These are phyloP conservation scores for Pestalotiopsis sp. DNA, from an alignment of 2,329 filamentous ascomycete species.

Conservation along the genomic window DNA sequence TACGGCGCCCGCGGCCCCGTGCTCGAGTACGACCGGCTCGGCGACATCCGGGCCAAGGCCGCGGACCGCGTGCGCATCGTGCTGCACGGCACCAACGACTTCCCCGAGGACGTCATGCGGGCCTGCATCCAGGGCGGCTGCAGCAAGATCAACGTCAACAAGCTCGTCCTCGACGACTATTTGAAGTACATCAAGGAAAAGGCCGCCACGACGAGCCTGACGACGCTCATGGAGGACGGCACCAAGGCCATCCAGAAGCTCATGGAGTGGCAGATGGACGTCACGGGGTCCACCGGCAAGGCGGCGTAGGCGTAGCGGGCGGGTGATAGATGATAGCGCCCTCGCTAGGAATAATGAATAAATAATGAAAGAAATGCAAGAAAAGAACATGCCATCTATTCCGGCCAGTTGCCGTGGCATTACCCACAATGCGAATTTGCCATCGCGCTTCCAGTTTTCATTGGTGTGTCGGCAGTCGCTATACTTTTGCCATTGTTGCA, in stretches of 20 bases:
- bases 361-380: neutral
- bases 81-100: conserved; percentile 61
- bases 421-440: neutral
- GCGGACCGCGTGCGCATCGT: conserved; percentile 47
- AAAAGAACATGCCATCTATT: neutral
- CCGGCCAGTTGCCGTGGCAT: neutral
- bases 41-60: conserved; percentile 36
- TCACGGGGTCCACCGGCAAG: conserved; percentile 47
- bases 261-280: conserved; percentile 51
- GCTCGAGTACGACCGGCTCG: conserved; percentile 59
- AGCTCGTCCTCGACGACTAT: conserved; percentile 49
- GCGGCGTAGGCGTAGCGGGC: conserved; percentile 22
- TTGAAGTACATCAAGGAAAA: conserved; percentile 42
- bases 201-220: conserved; percentile 36
- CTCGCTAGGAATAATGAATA: neutral
- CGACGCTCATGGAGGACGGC: conserved; percentile 47
- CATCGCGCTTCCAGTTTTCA: neutral
- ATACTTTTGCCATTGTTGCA: neutral
- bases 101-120: conserved; percentile 50
- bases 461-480: neutral
- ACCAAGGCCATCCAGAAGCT: conserved; percentile 43
- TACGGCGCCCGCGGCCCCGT: conserved; percentile 68
- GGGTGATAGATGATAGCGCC: neutral
- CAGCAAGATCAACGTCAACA: conserved; percentile 63
- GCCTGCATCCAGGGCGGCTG: conserved; percentile 53